Conservation (phyloP, 2,329 filamentous ascomycete genomes). For the Metarhizium guizhouense region DNA sequence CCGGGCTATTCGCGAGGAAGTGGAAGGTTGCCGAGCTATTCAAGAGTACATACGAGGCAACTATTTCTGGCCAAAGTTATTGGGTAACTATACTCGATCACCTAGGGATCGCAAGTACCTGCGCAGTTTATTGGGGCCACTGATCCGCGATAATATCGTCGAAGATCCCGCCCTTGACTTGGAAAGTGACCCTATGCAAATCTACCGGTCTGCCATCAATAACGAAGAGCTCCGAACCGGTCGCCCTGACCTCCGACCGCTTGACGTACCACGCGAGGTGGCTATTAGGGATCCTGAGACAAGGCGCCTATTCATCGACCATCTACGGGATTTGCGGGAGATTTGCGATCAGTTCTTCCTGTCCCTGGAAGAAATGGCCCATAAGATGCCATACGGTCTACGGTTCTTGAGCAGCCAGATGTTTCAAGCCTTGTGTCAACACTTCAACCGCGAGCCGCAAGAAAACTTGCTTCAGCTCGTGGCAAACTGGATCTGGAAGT, state of each 20-base stretch:
- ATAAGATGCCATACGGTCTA: conserved; percentile 86
- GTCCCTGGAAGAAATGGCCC: conserved; percentile 71
- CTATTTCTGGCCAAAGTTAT: conserved; percentile 86
- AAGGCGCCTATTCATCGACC: conserved; percentile 83
- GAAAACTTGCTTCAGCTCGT: conserved; percentile 74
- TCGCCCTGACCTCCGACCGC: conserved; percentile 66
- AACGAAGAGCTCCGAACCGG: conserved; percentile 95
- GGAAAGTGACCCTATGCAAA: conserved; percentile 95
- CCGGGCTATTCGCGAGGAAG: conserved; percentile 75
- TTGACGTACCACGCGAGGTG: conserved; percentile 81
- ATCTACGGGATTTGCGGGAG: conserved; percentile 86
- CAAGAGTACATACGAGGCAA: conserved; percentile 85
- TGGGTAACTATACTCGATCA: conserved; percentile 80
- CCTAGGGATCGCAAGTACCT: conserved; percentile 89
- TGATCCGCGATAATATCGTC: conserved; percentile 87
- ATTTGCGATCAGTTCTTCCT: conserved; percentile 87
- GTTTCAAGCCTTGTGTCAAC: conserved; percentile 66
- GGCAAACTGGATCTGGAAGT: conserved; percentile 87
- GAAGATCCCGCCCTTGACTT: conserved; percentile 86
- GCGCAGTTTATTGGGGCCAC: conserved; percentile 71
- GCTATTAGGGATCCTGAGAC: conserved; percentile 96
- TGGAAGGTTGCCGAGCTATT: conserved; percentile 61
- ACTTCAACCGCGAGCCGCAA: conserved; percentile 72
- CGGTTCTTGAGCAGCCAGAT: conserved; percentile 82
- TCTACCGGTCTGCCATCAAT: conserved; percentile 91